Percentiles rank a stretch among this genome's conserved stretches.
Evolutionary conservation across 2,329 filamentous ascomycete genomes (phyloP).

Genomic region (Pseudogymnoascus sp.): DNA sequence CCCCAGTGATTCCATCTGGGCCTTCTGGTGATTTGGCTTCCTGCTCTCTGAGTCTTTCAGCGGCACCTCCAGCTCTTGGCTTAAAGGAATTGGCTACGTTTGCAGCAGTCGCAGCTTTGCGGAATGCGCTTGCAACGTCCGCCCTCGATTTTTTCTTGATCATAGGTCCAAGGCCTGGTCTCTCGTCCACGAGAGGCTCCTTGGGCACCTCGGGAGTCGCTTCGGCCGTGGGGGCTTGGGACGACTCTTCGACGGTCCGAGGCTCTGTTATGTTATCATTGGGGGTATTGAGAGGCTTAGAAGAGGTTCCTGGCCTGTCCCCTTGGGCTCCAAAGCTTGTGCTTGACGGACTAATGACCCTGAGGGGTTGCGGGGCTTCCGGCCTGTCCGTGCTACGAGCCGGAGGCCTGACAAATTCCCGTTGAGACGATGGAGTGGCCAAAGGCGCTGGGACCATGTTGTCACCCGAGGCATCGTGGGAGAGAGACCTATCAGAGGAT

Average conservation of each 20-base stretch:
- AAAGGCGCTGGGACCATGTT: constrained; percentile 31
- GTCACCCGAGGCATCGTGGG: constrained; percentile 19
- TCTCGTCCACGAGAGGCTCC: not conserved
- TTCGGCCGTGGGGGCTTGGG: not conserved
- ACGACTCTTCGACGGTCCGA: not conserved
- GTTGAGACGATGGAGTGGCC: constrained; percentile 29
- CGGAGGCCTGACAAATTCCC: constrained; percentile 29
- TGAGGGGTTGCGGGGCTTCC: constrained; percentile 2
- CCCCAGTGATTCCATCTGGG: constrained; percentile 81
- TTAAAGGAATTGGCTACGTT: constrained; percentile 60
- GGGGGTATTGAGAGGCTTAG: constrained; percentile 3
- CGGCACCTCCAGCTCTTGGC: constrained; percentile 78
- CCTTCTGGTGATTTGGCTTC: constrained; percentile 54
- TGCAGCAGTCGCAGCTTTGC: constrained; percentile 70
- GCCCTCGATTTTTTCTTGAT: constrained; percentile 66
- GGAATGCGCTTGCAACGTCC: constrained; percentile 69
- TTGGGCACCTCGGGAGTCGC: not conserved
- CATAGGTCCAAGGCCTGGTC: constrained; percentile 58
- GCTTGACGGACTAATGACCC: constrained; percentile 3
- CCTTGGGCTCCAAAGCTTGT: not conserved
- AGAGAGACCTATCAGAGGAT: constrained; percentile 27
- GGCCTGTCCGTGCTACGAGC: constrained; percentile 28
- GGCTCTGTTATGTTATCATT: not conserved
- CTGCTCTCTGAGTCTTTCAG: constrained; percentile 57
- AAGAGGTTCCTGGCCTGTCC: not conserved